Percentiles rank a stretch among this genome's conserved stretches.
These are phyloP conservation scores for Xylaria sp. DNA, from an alignment of 2,329 filamentous ascomycete species.

Conservation along the genomic window DNA sequence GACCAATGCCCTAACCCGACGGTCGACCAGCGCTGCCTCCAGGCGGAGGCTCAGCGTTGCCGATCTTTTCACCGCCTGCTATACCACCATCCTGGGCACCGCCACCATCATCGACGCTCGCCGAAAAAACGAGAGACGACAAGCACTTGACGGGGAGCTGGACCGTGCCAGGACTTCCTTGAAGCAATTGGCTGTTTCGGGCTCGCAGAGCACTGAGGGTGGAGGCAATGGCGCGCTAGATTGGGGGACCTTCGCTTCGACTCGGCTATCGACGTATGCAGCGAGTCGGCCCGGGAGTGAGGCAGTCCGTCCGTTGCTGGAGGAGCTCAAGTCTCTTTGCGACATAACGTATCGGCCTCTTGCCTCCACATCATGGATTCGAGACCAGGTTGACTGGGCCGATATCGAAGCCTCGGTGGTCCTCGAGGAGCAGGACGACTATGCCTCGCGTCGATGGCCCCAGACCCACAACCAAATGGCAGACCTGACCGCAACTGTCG, in stretches of 20 bases:
- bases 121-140: constrained; percentile 66
- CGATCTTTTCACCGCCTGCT: constrained; percentile 72
- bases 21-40: constrained; percentile 61
- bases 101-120: constrained; percentile 72
- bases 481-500: constrained; percentile 36
- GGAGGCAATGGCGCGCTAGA: background rate
- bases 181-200: constrained; percentile 44
- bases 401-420: constrained; percentile 45
- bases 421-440: constrained; percentile 41
- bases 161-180: constrained; percentile 64
- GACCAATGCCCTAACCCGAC: constrained; percentile 60
- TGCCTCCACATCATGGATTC: constrained; percentile 38
- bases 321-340: constrained; percentile 43
- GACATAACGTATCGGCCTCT: constrained; percentile 37
- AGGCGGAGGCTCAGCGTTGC: constrained; percentile 62
- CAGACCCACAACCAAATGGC: constrained; percentile 33
- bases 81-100: constrained; percentile 74
- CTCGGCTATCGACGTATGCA: constrained; percentile 1
- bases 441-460: constrained; percentile 41
- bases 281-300: constrained; percentile 8
- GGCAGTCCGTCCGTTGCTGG: constrained; percentile 31
- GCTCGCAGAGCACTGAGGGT: background rate
- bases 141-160: constrained; percentile 71
- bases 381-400: constrained; percentile 45
- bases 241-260: background rate